phyloP scores from a whole-genome alignment of 169 alveolate species.

The Plasmodium coatneyi region DNA sequence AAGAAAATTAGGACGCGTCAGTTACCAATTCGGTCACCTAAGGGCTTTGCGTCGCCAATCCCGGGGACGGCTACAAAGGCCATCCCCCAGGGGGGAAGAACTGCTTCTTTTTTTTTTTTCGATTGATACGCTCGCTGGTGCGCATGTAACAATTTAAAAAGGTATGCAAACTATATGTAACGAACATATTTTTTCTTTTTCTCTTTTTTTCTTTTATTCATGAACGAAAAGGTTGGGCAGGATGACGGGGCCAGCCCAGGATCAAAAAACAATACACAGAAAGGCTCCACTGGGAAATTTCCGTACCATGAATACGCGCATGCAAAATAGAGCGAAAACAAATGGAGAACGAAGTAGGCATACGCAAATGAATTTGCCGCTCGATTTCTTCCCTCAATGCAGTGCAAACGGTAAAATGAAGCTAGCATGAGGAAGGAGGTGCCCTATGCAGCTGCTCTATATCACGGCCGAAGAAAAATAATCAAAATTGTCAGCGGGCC shows the following conservation, averaged over 20 bases:
- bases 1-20: not conserved
- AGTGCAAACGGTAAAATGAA: not conserved
- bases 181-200: not conserved
- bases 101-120: not conserved
- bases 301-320: not conserved
- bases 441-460: not conserved
- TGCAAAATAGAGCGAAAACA: not conserved
- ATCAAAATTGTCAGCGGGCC: not conserved
- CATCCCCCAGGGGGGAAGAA: not conserved
- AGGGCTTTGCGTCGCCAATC: not conserved
- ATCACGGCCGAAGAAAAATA: not conserved
- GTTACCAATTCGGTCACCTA: not conserved
- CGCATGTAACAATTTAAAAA: not conserved
- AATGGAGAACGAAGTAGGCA: not conserved
- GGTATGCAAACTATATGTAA: not conserved
- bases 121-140: not conserved
- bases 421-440: not conserved
- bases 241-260: not conserved
- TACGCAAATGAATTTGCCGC: not conserved
- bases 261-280: not conserved
- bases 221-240: not conserved
- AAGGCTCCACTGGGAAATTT: not conserved
- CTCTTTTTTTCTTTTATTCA: not conserved
- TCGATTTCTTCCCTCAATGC: not conserved
- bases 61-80: not conserved